These are phyloP conservation scores for Chalaropsis thielavioides DNA, from an alignment of 2,329 filamentous ascomycete species.

Conservation along the genomic window DNA sequence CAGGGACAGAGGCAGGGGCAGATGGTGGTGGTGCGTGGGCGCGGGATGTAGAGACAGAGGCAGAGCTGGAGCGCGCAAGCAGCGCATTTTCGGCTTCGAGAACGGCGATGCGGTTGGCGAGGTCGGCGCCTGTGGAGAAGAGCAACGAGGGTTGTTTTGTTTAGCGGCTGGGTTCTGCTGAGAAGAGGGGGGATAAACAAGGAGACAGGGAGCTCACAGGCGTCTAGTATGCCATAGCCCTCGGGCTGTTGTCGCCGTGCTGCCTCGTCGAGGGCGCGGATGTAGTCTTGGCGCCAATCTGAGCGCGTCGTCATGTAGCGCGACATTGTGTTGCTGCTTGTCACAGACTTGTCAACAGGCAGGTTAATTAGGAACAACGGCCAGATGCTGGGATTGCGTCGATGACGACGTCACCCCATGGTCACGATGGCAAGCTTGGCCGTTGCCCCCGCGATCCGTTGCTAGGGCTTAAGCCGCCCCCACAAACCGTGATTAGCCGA, in stretches of 20 bases:
- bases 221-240: constrained; percentile 55
- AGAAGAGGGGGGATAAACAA: not conserved
- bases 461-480: not conserved
- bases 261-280: constrained; percentile 58
- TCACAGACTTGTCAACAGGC: too few relatives aligned
- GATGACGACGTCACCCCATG: too few relatives aligned
- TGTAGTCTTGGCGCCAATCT: constrained; percentile 71
- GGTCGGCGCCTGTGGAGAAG: constrained; percentile 39
- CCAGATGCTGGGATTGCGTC: too few relatives aligned
- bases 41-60: constrained; percentile 18
- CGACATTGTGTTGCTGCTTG: constrained; percentile 9
- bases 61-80: constrained; percentile 21
- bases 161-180: not conserved
- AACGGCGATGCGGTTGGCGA: constrained; percentile 51
- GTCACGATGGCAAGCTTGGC: not conserved
- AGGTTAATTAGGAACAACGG: too few relatives aligned
- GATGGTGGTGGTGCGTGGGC: not conserved
- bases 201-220: constrained; percentile 47
- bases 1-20: not conserved
- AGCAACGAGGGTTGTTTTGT: not conserved
- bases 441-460: not conserved
- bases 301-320: constrained; percentile 6
- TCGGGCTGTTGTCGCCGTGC: constrained; percentile 49
- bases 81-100: constrained; percentile 44
- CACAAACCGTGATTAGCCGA: not conserved